A percentile compares a stretch with the other conserved stretches of the same genome.
Evolutionary conservation across 1,139 yeast genomes (phyloP).

Genomic region (Wickerhamiella pararugosa): DNA sequence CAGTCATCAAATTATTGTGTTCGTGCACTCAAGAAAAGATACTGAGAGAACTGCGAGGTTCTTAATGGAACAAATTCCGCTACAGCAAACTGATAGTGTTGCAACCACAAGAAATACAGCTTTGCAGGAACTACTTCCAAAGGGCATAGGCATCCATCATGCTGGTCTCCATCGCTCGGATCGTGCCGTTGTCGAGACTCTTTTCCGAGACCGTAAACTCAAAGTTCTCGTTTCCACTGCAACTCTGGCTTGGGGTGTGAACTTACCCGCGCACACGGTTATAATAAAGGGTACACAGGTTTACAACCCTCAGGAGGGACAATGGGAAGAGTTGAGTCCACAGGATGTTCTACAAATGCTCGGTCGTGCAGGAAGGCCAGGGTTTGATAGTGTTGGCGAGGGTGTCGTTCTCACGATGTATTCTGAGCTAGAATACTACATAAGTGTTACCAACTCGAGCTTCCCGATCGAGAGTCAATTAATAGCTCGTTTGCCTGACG

Average conservation of each 20-base stretch:
- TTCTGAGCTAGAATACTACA: slow-evolving; percentile 70
- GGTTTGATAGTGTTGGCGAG: slow-evolving; percentile 84
- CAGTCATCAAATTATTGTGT: slow-evolving; percentile 66
- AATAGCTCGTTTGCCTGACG: slow-evolving; percentile 54
- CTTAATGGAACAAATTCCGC: slow-evolving; percentile 43
- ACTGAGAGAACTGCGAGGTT: slow-evolving; percentile 75
- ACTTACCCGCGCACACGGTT: slow-evolving; percentile 92
- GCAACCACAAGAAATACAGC: slow-evolving; percentile 26
- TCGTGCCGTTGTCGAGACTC: slow-evolving; percentile 65
- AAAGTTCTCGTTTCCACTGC: slow-evolving; percentile 85
- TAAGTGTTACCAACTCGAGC: slow-evolving; percentile 80
- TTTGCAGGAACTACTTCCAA: slow-evolving; percentile 45
- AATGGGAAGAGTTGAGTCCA: slow-evolving; percentile 80
- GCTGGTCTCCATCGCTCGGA: slow-evolving; percentile 74
- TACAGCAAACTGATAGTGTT: slow-evolving; percentile 49
- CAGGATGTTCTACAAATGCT: slow-evolving; percentile 89
- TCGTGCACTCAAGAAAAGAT: slow-evolving; percentile 90
- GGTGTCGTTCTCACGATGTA: slow-evolving; percentile 88
- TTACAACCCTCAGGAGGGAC: slow-evolving; percentile 79
- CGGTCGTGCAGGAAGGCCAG: slow-evolving; percentile 95
- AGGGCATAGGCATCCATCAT: slow-evolving; percentile 86
- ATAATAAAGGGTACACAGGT: slow-evolving; percentile 90
- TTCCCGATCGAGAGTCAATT: slow-evolving; percentile 86
- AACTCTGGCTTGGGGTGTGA: slow-evolving; percentile 98
- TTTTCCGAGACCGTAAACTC: slow-evolving; percentile 76